Evolutionary conservation across 2,329 filamentous ascomycete genomes (phyloP).

Genomic region (Beauveria asiatica): DNA sequence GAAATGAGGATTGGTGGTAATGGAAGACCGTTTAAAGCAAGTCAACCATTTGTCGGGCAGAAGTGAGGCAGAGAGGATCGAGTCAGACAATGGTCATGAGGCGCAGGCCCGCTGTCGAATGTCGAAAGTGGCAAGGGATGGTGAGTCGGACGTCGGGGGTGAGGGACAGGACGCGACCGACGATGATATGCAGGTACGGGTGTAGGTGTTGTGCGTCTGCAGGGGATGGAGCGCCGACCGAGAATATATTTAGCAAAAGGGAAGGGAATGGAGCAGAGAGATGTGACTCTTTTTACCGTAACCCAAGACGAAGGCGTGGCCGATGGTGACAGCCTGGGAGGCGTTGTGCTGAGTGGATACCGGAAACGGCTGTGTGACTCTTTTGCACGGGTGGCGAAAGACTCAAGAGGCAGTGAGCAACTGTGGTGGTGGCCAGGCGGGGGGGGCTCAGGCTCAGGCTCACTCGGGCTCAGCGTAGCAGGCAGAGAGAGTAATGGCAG

Average conservation of each 20-base stretch:
- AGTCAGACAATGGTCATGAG: constrained; percentile 3
- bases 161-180: constrained; percentile 14
- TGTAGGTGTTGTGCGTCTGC: constrained; percentile 7
- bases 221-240: neutral
- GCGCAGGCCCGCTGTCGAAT: neutral
- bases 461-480: neutral
- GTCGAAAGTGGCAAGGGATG: constrained; percentile 6
- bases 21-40: constrained; percentile 21
- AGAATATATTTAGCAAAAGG: constrained; percentile 3
- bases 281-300: constrained; percentile 25
- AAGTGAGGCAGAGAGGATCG: neutral
- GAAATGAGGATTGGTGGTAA: constrained; percentile 17
- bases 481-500: constrained; percentile 8
- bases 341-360: constrained; percentile 15
- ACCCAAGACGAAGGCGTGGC: constrained; percentile 22
- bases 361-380: constrained; percentile 28
- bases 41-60: constrained; percentile 25
- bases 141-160: constrained; percentile 15
- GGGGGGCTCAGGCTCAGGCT: no score
- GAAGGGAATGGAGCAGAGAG: constrained; percentile 7
- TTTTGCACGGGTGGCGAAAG: constrained; percentile 28
- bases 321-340: constrained; percentile 18
- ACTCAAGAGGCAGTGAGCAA: constrained; percentile 12
- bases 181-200: constrained; percentile 14
- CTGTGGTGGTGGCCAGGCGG: constrained; percentile 19